Conservation (phyloP, 2,329 filamentous ascomycete species). For the Stachybotrys echinatus region DNA sequence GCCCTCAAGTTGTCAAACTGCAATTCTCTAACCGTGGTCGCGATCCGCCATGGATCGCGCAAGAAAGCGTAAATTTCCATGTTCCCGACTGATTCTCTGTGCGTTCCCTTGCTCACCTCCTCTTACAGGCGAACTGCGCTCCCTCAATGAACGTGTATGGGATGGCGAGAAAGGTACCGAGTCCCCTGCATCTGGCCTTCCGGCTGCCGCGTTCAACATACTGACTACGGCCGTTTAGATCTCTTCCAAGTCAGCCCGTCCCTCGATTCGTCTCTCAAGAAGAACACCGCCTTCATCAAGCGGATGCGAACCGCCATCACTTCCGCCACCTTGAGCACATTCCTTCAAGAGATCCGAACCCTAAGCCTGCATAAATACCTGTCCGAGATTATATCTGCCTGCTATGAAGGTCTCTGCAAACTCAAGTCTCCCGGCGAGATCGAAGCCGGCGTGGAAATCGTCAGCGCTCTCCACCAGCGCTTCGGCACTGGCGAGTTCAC, state of each 20-base stretch:
- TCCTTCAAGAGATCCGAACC: slow-evolving; percentile 83
- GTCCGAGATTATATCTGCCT: slow-evolving; percentile 93
- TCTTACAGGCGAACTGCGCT: slow-evolving; percentile 74
- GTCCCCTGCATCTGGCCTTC: slow-evolving; percentile 10
- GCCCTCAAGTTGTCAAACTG: slow-evolving; percentile 10
- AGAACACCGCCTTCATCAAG: slow-evolving; percentile 98
- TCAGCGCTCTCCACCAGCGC: slow-evolving; percentile 91
- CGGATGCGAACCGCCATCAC: slow-evolving; percentile 87
- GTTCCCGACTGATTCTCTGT: slow-evolving; percentile 2
- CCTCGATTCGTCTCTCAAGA: slow-evolving; percentile 92
- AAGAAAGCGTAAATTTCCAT: slow-evolving; percentile 47
- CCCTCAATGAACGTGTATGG: slow-evolving; percentile 85
- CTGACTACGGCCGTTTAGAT: slow-evolving; percentile 43
- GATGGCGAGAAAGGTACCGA: slow-evolving; percentile 73
- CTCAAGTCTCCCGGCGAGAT: slow-evolving; percentile 91
- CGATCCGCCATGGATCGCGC: slow-evolving; percentile 56
- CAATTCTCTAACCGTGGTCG: slow-evolving; percentile 17
- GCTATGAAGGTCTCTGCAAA: slow-evolving; percentile 88
- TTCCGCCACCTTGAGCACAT: slow-evolving; percentile 71
- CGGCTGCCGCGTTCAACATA: slow-evolving; percentile 10
- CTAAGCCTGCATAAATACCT: slow-evolving; percentile 94
- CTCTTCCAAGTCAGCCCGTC: slow-evolving; percentile 71
- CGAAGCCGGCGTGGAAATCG: slow-evolving; percentile 84
- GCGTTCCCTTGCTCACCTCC: slow-evolving; percentile 9
- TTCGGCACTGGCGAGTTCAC: slow-evolving; percentile 91